Conservation (phyloP, 75 land plant genomes). For the Cunninghamia lanceolata region DNA sequence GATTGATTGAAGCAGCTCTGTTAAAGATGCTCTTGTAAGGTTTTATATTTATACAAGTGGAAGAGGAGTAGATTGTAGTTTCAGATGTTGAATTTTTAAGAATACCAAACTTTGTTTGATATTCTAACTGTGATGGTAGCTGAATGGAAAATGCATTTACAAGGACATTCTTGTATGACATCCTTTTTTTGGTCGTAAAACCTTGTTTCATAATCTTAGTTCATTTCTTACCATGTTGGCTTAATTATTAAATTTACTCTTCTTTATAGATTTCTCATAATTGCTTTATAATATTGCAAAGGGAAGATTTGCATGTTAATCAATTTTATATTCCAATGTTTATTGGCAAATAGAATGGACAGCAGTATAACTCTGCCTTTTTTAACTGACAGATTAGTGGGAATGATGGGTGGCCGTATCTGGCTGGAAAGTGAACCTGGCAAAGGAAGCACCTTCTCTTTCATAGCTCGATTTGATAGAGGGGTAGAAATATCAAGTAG, state of each 20-base stretch:
- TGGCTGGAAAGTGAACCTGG: conserved; percentile 49
- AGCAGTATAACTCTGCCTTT: conserved; percentile 2
- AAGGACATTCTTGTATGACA: not conserved
- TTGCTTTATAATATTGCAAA: not conserved
- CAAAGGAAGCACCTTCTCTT: conserved; percentile 42
- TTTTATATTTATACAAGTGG: not conserved
- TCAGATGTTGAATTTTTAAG: not conserved
- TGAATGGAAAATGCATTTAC: not conserved
- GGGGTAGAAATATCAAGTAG: conserved; percentile 4
- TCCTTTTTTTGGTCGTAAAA: not conserved
- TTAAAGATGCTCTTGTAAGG: not conserved
- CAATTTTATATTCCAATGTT: not conserved
- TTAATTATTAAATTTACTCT: conserved; percentile 3
- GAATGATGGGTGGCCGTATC: conserved; percentile 45
- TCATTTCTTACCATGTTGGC: not conserved
- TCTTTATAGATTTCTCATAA: not conserved
- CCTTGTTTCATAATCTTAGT: not conserved
- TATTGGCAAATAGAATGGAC: not conserved
- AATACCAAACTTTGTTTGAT: not conserved
- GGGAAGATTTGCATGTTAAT: not conserved
- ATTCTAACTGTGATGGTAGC: not conserved
- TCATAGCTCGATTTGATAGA: conserved; percentile 31
- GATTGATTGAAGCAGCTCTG: not conserved
- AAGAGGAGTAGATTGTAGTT: not conserved
- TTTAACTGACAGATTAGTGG: conserved; percentile 27